Conservation (phyloP, 371 early-diverging fungal genomes). For the Zopfochytrium polystomum region DNA sequence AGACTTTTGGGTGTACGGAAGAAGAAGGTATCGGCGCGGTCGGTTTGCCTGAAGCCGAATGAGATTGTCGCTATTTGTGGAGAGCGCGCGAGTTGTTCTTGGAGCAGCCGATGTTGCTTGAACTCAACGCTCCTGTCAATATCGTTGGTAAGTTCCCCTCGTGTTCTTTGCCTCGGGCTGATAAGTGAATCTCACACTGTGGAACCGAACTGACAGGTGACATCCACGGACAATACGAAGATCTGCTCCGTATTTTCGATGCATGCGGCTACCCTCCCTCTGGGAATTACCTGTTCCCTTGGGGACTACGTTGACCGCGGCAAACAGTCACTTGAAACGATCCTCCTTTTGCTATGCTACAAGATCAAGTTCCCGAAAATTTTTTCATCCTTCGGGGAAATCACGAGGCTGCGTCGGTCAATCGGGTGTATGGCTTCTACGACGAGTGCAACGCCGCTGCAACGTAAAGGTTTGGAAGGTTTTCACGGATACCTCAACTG, state of each 20-base stretch:
- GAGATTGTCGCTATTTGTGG: constrained; percentile 88
- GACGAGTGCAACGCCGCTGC: constrained; percentile 97
- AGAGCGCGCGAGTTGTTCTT: constrained; percentile 87
- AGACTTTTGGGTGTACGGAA: constrained; percentile 77
- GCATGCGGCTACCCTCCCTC: constrained; percentile 88
- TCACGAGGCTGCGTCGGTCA: constrained; percentile 97
- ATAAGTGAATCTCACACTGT: not conserved
- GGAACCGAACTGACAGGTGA: constrained; percentile 53
- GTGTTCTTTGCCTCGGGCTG: not conserved
- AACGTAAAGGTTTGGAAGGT: constrained; percentile 95
- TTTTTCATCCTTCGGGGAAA: constrained; percentile 95
- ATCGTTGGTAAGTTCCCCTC: constrained; percentile 66
- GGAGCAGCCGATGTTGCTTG: constrained; percentile 89
- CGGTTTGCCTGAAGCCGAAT: constrained; percentile 69
- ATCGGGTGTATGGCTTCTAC: constrained; percentile 98
- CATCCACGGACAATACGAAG: constrained; percentile 93
- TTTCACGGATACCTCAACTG: constrained; percentile 98
- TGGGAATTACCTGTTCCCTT: constrained; percentile 91
- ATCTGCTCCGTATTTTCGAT: constrained; percentile 87
- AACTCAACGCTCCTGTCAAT: constrained; percentile 95
- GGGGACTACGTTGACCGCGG: constrained; percentile 98
- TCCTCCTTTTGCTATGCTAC: constrained; percentile 89
- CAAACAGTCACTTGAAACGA: constrained; percentile 94
- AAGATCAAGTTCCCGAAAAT: constrained; percentile 98
- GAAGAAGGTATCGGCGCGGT: constrained; percentile 70